Conservation (phyloP, 768 basidiomycete genomes). For the Pleurotus platypus region DNA sequence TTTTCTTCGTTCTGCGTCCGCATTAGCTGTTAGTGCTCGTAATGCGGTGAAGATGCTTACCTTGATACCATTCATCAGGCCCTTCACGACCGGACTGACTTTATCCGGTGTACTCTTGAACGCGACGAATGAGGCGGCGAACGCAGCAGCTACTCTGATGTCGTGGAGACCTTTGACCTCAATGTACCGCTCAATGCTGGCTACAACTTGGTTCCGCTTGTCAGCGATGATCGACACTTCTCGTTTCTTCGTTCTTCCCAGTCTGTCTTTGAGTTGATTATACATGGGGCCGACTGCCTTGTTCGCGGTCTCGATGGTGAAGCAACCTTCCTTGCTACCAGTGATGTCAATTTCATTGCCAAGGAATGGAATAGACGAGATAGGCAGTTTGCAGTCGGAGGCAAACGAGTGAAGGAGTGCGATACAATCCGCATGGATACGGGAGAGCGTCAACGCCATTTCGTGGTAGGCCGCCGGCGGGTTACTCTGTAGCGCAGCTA, state of each 20-base stretch:
- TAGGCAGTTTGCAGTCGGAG: slow-evolving; percentile 83
- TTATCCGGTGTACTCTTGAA: slow-evolving; percentile 86
- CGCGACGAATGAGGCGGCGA: slow-evolving; percentile 89
- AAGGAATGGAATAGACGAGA: slow-evolving; percentile 74
- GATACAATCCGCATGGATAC: slow-evolving; percentile 77
- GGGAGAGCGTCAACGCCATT: slow-evolving; percentile 76
- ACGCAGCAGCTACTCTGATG: slow-evolving; percentile 81
- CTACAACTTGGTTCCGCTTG: slow-evolving; percentile 62
- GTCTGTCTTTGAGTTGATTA: slow-evolving; percentile 64
- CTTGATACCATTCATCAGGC: slow-evolving; percentile 97
- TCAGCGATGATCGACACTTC: slow-evolving; percentile 74
- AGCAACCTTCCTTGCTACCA: slow-evolving; percentile 58
- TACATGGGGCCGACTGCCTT: slow-evolving; percentile 69
- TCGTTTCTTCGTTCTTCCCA: slow-evolving; percentile 77
- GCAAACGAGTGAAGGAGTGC: slow-evolving; percentile 79
- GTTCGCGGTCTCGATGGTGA: slow-evolving; percentile 78
- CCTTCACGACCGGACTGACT: slow-evolving; percentile 94
- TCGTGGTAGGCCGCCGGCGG: slow-evolving; percentile 86
- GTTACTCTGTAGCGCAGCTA: slow-evolving; percentile 69
- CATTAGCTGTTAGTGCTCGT: slow-evolving; percentile 4
- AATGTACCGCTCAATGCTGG: slow-evolving; percentile 74
- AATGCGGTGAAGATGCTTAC: slow-evolving; percentile 35
- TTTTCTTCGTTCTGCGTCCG: slow-evolving; percentile 77
- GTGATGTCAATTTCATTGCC: slow-evolving; percentile 76
- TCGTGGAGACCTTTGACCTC: slow-evolving; percentile 86